These are phyloP conservation scores for Fusarium poae DNA, from an alignment of 2,329 filamentous ascomycete species.

Conservation along the genomic window DNA sequence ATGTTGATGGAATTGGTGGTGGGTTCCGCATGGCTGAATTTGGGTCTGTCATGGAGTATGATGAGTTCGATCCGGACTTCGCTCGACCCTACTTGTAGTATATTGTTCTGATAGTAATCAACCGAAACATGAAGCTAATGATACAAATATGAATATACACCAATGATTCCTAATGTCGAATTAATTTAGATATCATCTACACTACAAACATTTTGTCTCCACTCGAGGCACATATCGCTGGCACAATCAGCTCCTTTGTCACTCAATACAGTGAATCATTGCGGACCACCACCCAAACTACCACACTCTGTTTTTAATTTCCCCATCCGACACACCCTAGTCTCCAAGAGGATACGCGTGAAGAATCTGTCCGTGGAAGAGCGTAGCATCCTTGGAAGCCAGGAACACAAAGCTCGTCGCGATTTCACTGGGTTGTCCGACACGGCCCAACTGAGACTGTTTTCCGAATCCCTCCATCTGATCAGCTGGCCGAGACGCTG, in stretches of 20 bases:
- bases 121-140: too few species aligned
- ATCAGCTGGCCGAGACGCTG: constrained; percentile 58
- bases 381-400: constrained; percentile 56
- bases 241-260: too few species aligned
- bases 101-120: too few species aligned
- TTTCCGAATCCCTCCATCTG: constrained; percentile 61
- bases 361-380: constrained; percentile 57
- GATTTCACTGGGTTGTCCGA: constrained; percentile 61
- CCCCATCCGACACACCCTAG: constrained; percentile 24
- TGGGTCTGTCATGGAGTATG: neutral
- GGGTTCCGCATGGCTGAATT: neutral
- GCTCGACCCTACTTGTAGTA: neutral
- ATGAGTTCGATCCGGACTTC: neutral
- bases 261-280: too few species aligned
- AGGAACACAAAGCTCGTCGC: constrained; percentile 58
- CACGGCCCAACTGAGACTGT: constrained; percentile 54
- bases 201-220: too few species aligned
- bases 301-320: neutral
- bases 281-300: neutral
- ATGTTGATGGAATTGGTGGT: neutral
- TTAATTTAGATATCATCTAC: too few species aligned
- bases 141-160: too few species aligned
- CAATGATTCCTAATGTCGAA: too few species aligned
- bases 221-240: too few species aligned
- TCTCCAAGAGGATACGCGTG: constrained; percentile 58